phyloP scores from a whole-genome alignment of 148 eudicot species.

The Hydrangea macrophylla region DNA sequence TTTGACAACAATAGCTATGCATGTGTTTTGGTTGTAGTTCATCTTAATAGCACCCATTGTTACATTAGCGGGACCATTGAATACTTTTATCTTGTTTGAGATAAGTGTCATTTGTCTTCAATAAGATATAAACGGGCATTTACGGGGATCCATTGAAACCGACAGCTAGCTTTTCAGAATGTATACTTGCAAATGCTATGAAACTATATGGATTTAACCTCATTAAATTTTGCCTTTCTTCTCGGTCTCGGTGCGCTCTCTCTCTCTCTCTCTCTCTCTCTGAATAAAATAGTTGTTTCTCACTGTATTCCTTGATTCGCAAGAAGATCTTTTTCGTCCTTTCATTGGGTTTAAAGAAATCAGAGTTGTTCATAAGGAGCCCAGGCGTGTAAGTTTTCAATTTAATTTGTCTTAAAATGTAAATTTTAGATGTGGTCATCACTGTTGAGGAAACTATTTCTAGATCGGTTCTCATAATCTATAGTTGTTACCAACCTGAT shows the following conservation, averaged over 20 bases:
- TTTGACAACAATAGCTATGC: too few species aligned
- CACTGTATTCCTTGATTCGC: conserved; percentile 49
- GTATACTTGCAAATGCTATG: background rate
- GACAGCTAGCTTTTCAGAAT: background rate
- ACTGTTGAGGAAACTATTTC: conserved; percentile 6
- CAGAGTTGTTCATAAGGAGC: conserved; percentile 91
- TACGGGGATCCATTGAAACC: background rate
- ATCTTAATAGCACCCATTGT: too few species aligned
- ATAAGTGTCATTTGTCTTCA: too few species aligned
- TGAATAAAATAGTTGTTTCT: too few species aligned
- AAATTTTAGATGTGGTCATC: background rate
- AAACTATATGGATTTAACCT: conserved; percentile 4
- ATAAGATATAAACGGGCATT: too few species aligned
- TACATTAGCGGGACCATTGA: too few species aligned
- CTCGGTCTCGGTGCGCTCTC: too few species aligned
- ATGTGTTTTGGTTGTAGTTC: too few species aligned
- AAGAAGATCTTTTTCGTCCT: conserved; percentile 90
- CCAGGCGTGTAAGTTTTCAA: conserved; percentile 70
- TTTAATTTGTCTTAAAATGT: background rate
- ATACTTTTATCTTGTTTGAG: background rate
- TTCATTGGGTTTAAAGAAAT: conserved; percentile 90
- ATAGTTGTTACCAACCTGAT: too few species aligned
- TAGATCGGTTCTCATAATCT: too few species aligned
- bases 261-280: too few species aligned
- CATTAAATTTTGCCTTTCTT: too few species aligned